These are phyloP conservation scores for Pichia sorboxylosa DNA, from an alignment of 1,139 yeast genomes.

Conservation along the genomic window DNA sequence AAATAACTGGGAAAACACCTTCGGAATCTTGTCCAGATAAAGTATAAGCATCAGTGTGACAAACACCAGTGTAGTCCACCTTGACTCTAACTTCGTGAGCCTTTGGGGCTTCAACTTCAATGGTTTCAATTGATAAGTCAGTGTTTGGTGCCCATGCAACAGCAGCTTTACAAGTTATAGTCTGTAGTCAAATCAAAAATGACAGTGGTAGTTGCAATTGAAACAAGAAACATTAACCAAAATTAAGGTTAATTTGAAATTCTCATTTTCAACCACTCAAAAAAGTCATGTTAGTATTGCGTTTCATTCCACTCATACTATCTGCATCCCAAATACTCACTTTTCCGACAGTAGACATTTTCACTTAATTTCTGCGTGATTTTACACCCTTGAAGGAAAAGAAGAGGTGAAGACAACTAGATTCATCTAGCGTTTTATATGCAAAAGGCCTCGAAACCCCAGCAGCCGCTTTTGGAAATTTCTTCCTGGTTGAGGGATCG, in stretches of 20 bases:
- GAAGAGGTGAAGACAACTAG: too few relatives aligned
- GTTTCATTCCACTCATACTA: too few relatives aligned
- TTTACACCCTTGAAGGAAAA: too few relatives aligned
- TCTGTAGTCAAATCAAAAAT: slow-evolving; percentile 18
- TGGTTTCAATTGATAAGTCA: slow-evolving; percentile 74
- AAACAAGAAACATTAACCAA: background rate
- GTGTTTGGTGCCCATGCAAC: slow-evolving; percentile 94
- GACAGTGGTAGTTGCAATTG: background rate
- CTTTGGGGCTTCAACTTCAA: slow-evolving; percentile 85
- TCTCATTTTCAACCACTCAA: too few relatives aligned
- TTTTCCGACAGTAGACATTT: slow-evolving; percentile 22
- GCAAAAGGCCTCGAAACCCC: too few relatives aligned
- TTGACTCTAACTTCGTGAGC: slow-evolving; percentile 96
- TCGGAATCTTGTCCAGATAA: slow-evolving; percentile 92
- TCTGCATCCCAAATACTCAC: too few relatives aligned
- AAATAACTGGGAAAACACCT: slow-evolving; percentile 83
- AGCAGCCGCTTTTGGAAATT: too few relatives aligned
- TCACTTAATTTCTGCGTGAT: too few relatives aligned
- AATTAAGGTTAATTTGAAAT: too few relatives aligned
- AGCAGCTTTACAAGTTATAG: slow-evolving; percentile 88
- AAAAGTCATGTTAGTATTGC: too few relatives aligned
- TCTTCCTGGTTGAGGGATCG: too few relatives aligned
- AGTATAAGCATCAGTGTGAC: slow-evolving; percentile 97
- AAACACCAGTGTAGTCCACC: slow-evolving; percentile 80
- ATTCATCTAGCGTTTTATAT: too few relatives aligned